Base-by-base conservation (phyloP, 192 early-diverging fungal genomes). In the Entophlyctis luteolus region DNA sequence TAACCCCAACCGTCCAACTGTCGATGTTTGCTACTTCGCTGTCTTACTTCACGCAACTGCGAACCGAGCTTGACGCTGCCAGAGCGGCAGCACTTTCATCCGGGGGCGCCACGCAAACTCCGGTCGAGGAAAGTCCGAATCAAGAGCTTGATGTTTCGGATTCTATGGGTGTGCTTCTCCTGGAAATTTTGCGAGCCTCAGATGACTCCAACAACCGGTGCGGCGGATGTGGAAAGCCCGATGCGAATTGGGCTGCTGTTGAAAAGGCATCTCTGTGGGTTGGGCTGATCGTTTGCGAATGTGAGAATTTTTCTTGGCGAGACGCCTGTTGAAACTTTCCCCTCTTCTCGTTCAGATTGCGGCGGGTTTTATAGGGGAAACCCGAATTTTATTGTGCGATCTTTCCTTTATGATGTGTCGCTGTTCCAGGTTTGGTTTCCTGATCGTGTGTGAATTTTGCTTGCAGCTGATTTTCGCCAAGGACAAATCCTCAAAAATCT, bases 341-440 rank as follows among this genome's bases (percentile, higher is more conserved):
- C n/a, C n/a, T n/a, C n/a, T n/a, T n/a, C n/a, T n/a, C n/a, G n/a
- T 8, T 8, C 52, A 67, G 65, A 23, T n/a, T 68, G 67, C 55
- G 29, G 36, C 33, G 67, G 67, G 3, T 56, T 42, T 36, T 68
- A 58, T 38, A 3, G 67, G 20, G 31, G 55, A 38, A 36, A 29
- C 4, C 42, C 53, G 1, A 29, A 56, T 18, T 68, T 58, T 35
- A 45, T 58, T 23, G 67, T 68, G 27, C 67, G 67, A 22, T 68
- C 67, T 14, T 68, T 68, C 33, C 55, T 68, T n/a, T 68, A 31
- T 35, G 67, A 68, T 32, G 55, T 68, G 3, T 39, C 67, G 25
- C 36, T 68, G 4, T 68, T 68, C 48, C 27, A 56, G 55, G 55
- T 56, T 12, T 33, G 8, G 12, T 4, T 56, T n/a, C 39, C 39